A percentile compares a stretch with the other conserved stretches of the same genome.
Evolutionary conservation across 2,329 filamentous ascomycete species (phyloP).

Genomic region (Diaporthe vaccinii): DNA sequence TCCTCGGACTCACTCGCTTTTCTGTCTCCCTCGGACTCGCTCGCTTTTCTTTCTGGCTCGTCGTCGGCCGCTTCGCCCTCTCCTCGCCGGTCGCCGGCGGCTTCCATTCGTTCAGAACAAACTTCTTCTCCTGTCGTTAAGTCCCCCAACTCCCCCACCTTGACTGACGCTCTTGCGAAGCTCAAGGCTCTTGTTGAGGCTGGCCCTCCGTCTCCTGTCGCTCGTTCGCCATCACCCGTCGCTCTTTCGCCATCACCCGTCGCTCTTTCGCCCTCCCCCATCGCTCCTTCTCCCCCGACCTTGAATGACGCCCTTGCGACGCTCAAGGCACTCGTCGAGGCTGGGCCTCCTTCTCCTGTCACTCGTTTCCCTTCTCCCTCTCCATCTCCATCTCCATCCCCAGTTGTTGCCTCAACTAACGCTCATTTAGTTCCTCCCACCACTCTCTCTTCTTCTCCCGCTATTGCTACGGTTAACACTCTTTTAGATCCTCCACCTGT

Average conservation of each 20-base stretch:
- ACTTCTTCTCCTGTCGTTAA: neutral
- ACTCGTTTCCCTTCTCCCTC: slow-evolving; percentile 6
- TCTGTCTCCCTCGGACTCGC: neutral
- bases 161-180: slow-evolving; percentile 13
- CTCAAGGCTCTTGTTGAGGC: slow-evolving; percentile 4
- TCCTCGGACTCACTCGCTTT: neutral
- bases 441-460: neutral
- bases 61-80: neutral
- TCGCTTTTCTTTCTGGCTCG: neutral
- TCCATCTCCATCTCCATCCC: neutral
- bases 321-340: slow-evolving; percentile 3
- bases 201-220: neutral
- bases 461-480: neutral
- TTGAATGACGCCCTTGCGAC: slow-evolving; percentile 11
- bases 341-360: slow-evolving; percentile 1
- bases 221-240: neutral
- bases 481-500: neutral
- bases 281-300: neutral
- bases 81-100: neutral
- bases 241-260: neutral
- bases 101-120: neutral
- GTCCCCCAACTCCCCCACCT: neutral
- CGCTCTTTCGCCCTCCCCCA: neutral
- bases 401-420: neutral
- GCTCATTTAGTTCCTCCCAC: neutral